Conservation (phyloP, 2,329 filamentous ascomycete species). For the Hirsutella rhossiliensis region DNA sequence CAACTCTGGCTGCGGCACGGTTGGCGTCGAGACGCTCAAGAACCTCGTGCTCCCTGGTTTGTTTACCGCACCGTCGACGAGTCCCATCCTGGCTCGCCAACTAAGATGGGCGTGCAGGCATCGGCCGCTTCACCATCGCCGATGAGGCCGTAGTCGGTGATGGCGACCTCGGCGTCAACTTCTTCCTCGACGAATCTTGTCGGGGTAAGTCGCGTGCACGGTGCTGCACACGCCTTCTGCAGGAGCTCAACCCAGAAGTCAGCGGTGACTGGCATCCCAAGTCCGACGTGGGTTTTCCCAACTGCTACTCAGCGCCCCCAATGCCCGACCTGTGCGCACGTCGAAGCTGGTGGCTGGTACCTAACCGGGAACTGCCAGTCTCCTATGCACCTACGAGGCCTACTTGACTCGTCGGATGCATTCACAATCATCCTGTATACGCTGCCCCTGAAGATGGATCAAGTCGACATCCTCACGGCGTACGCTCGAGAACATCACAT, state of each 20-base stretch:
- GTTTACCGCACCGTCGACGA: conserved; percentile 4
- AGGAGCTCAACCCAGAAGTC: conserved; percentile 89
- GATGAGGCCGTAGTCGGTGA: conserved; percentile 70
- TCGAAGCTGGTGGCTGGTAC: neutral
- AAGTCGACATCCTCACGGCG: conserved; percentile 30
- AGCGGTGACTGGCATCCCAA: conserved; percentile 57
- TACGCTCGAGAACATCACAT: conserved; percentile 46
- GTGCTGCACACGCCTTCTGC: conserved; percentile 62
- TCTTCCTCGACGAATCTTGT: conserved; percentile 76
- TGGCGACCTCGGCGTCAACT: conserved; percentile 85
- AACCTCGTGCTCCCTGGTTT: conserved; percentile 85
- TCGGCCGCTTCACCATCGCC: conserved; percentile 84
- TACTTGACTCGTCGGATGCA: conserved; percentile 26
- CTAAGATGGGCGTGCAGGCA: conserved; percentile 34
- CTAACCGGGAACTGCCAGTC: conserved; percentile 8
- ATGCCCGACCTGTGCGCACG: neutral
- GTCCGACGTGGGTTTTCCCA: conserved; percentile 15
- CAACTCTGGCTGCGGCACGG: conserved; percentile 76
- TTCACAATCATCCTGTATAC: conserved; percentile 46
- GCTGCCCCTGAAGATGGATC: conserved; percentile 32
- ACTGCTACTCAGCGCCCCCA: neutral
- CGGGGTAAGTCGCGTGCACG: conserved; percentile 69
- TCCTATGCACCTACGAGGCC: conserved; percentile 21
- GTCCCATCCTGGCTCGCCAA: neutral
- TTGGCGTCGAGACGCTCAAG: conserved; percentile 85